Conservation (phyloP, 23 red algal species). For the Pyropia haitanensis region DNA sequence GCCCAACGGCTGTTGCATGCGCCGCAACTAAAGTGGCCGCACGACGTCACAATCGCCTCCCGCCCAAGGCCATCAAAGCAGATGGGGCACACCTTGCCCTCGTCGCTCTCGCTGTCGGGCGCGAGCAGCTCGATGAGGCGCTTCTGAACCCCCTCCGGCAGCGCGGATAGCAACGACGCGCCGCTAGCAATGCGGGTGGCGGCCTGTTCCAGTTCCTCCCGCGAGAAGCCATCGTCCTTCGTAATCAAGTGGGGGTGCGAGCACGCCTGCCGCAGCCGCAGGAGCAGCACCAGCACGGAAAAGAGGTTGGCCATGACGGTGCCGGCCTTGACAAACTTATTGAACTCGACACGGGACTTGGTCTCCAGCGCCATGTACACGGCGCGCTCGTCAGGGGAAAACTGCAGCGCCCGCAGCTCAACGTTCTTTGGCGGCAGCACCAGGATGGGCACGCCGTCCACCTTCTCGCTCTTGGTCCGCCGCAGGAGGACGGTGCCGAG, state of each 20-base stretch:
- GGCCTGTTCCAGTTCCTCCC: conserved; percentile 19
- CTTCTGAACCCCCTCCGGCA: conserved; percentile 10
- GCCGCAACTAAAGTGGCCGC: not conserved
- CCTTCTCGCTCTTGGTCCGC: conserved; percentile 37
- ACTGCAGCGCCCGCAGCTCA: conserved; percentile 9
- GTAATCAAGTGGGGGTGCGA: conserved; percentile 36
- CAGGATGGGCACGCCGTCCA: conserved; percentile 37
- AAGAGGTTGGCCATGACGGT: conserved; percentile 6
- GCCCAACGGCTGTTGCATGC: not conserved
- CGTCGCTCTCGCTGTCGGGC: not conserved
- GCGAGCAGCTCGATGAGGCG: conserved; percentile 12
- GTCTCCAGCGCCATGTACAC: conserved; percentile 14
- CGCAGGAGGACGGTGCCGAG: conserved; percentile 44
- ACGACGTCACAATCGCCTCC: conserved; percentile 3
- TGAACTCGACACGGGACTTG: not conserved
- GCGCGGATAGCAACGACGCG: conserved; percentile 10
- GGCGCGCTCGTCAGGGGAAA: conserved; percentile 8
- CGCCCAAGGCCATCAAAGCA: conserved; percentile 11
- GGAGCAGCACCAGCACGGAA: conserved; percentile 32
- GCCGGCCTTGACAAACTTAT: not conserved
- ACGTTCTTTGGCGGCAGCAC: conserved; percentile 22
- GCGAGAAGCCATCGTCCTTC: not conserved
- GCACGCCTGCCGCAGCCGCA: conserved; percentile 58
- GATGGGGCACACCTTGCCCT: conserved; percentile 14
- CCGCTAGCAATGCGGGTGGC: not conserved